Conservation (phyloP, 2,329 filamentous ascomycete genomes). For the Karstenula rhodostoma region DNA sequence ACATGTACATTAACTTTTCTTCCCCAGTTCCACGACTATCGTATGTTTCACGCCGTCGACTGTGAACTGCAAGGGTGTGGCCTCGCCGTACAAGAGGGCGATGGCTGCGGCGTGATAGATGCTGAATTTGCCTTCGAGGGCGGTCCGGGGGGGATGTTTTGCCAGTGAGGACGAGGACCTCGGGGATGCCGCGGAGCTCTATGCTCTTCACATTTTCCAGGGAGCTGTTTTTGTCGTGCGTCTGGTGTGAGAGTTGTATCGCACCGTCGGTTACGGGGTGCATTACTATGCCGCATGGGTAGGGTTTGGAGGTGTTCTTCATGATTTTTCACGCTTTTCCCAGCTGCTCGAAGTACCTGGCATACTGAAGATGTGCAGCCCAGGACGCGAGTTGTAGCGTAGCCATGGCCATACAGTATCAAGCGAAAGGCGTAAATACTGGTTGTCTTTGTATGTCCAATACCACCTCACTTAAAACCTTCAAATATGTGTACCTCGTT, state of each 20-base stretch:
- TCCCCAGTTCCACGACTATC: constrained; percentile 54
- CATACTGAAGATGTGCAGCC: constrained; percentile 50
- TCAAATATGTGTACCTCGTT: neutral
- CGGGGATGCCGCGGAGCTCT: constrained; percentile 58
- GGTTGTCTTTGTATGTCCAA: neutral
- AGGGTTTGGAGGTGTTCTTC: constrained; percentile 65
- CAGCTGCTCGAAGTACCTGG: constrained; percentile 47
- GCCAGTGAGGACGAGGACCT: constrained; percentile 62
- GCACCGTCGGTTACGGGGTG: constrained; percentile 64
- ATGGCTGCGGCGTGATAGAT: constrained; percentile 64
- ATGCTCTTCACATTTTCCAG: constrained; percentile 57
- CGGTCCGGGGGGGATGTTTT: constrained; percentile 60
- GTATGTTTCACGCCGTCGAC: constrained; percentile 56
- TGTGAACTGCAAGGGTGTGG: constrained; percentile 61
- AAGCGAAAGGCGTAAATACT: no score
- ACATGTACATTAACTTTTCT: constrained; percentile 58
- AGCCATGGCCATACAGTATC: constrained; percentile 48
- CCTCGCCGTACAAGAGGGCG: constrained; percentile 60
- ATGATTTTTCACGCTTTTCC: constrained; percentile 60
- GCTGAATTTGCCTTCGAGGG: constrained; percentile 63
- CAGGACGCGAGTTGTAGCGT: constrained; percentile 59
- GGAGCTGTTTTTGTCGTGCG: constrained; percentile 39
- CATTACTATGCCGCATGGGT: constrained; percentile 65
- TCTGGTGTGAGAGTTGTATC: constrained; percentile 56
- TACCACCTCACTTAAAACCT: neutral